A percentile compares a stretch with the other conserved stretches of the same genome.
phyloP scores from a whole-genome alignment of 192 early-diverging fungal genomes.

The Coemansia umbellata region DNA sequence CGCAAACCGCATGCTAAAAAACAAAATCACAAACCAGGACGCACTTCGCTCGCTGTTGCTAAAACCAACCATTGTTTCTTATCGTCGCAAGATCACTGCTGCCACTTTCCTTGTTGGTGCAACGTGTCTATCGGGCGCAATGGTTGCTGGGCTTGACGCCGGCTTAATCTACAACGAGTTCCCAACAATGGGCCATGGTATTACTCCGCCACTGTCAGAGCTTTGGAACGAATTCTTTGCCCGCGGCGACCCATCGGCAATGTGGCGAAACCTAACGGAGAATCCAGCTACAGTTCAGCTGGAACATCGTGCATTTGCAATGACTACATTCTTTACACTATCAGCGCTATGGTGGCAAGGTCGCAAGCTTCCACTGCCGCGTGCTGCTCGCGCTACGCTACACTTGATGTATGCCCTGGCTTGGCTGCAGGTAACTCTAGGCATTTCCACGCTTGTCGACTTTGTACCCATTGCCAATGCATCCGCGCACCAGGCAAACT shows the following conservation, averaged over 20 bases:
- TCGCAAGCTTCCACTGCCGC: conserved; percentile 68
- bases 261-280: conserved; percentile 89
- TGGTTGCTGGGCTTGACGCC: conserved; percentile 96
- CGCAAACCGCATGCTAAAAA: conserved; percentile 58
- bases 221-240: conserved; percentile 51
- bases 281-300: conserved; percentile 95
- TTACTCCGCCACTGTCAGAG: conserved; percentile 72
- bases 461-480: conserved; percentile 91
- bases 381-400: conserved; percentile 60
- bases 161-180: conserved; percentile 97
- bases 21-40: conserved; percentile 53
- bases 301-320: conserved; percentile 88
- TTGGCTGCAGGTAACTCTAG: conserved; percentile 75
- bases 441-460: conserved; percentile 90
- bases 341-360: conserved; percentile 72
- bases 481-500: conserved; percentile 92
- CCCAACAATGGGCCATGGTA: conserved; percentile 84
- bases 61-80: conserved; percentile 60
- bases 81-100: conserved; percentile 33
- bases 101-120: conserved; percentile 64
- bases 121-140: conserved; percentile 87
- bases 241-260: conserved; percentile 19
- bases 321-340: conserved; percentile 71
- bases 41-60: conserved; percentile 58
- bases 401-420: conserved; percentile 74